Percentiles rank a stretch among this genome's conserved stretches.
These are phyloP conservation scores for Sphaerulina musiva DNA, from an alignment of 2,329 filamentous ascomycete species.

Conservation along the genomic window DNA sequence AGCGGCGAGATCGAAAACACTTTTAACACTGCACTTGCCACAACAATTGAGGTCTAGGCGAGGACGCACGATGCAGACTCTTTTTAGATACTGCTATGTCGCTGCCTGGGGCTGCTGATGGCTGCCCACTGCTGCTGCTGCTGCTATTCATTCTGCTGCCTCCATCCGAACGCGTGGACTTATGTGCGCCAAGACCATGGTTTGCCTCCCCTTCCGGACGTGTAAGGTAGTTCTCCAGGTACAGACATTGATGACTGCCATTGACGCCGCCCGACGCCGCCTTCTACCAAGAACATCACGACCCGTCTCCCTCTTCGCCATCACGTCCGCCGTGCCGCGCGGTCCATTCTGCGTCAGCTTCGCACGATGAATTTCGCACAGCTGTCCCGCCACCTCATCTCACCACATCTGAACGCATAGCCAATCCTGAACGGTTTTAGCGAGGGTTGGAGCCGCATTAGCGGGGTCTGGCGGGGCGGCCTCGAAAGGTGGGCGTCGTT, in stretches of 20 bases:
- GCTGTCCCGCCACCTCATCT: conserved; percentile 2
- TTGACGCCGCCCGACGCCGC: not conserved
- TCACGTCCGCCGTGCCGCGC: not conserved
- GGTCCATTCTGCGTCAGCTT: not conserved
- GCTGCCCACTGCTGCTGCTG: not conserved
- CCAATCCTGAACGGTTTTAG: not conserved
- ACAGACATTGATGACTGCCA: not conserved
- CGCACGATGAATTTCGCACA: conserved; percentile 11
- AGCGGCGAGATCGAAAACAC: not conserved
- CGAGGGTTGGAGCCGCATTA: conserved; percentile 8
- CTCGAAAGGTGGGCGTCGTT: not conserved
- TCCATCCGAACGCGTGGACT: conserved; percentile 5
- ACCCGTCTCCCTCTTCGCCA: not conserved
- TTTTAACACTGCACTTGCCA: not conserved
- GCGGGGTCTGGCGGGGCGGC: conserved; percentile 5
- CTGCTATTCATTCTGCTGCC: not conserved
- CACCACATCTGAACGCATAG: not conserved
- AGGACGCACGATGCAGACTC: not conserved
- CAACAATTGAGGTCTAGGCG: not conserved
- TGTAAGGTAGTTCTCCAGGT: not conserved
- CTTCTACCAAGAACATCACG: too few species aligned
- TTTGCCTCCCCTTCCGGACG: not conserved
- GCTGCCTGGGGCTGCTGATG: not conserved
- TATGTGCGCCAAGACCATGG: conserved; percentile 2
- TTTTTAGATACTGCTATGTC: not conserved